Conservation (phyloP, 1,284 basidiomycete species). For the Sanguinoderma infundibulare region DNA sequence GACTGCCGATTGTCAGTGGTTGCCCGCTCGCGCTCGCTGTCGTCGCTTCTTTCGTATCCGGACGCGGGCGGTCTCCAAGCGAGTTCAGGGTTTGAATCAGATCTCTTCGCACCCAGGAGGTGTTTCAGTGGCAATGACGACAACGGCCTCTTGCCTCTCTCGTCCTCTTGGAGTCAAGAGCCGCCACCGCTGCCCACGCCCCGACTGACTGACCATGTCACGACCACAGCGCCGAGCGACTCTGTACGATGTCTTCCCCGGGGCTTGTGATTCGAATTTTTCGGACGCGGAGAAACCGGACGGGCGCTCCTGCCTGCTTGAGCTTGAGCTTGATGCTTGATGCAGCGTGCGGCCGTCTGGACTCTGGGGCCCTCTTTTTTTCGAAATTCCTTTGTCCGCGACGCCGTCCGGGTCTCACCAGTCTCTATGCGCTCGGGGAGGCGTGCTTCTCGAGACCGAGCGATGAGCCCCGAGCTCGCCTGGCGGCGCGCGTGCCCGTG, state of each 20-base stretch:
- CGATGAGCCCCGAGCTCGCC: too few species aligned
- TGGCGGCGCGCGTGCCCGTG: neutral
- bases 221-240: too few species aligned
- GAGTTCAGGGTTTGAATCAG: too few species aligned
- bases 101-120: too few species aligned
- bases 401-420: too few species aligned
- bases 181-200: neutral
- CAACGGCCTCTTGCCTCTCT: neutral
- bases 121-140: too few species aligned
- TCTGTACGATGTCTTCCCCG: too few species aligned
- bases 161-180: neutral
- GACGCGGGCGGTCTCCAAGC: neutral
- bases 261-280: neutral
- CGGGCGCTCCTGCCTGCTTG: constrained; percentile 2
- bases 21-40: neutral
- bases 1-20: too few species aligned
- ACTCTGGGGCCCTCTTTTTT: neutral
- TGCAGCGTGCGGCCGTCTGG: neutral
- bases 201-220: too few species aligned
- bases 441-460: too few species aligned
- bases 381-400: neutral
- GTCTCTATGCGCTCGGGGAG: neutral
- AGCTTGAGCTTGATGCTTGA: constrained; percentile 1
- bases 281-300: neutral
- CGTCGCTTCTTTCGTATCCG: neutral